A percentile compares a stretch with the other conserved stretches of the same genome.
Conservation (phyloP, 805 yeast species). For the Grigorovia transvaalensis region DNA sequence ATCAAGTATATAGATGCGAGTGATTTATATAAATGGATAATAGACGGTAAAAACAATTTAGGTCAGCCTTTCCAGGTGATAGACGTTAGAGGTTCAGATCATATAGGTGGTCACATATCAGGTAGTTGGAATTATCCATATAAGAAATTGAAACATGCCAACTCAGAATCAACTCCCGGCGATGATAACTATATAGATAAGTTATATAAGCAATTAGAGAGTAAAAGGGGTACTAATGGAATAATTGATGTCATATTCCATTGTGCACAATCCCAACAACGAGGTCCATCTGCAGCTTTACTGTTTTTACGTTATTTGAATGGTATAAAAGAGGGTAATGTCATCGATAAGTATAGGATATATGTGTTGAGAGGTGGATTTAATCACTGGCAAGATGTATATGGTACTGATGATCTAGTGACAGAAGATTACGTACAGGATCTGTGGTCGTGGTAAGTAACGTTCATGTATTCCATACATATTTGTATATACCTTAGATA, state of each 20-base stretch:
- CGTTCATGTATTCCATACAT: neutral
- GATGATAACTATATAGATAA: constrained; percentile 8
- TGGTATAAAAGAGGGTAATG: constrained; percentile 23
- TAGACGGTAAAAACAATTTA: constrained; percentile 3
- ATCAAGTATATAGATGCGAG: constrained; percentile 20
- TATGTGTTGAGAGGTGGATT: constrained; percentile 82
- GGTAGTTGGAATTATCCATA: constrained; percentile 22
- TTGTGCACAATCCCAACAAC: constrained; percentile 80
- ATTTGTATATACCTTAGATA: neutral
- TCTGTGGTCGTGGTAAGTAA: constrained; percentile 28
- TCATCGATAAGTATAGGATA: constrained; percentile 31
- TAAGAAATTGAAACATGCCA: constrained; percentile 38
- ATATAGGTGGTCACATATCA: constrained; percentile 46
- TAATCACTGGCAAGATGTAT: constrained; percentile 65
- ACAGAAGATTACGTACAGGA: constrained; percentile 51
- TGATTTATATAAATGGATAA: constrained; percentile 20
- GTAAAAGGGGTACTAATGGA: constrained; percentile 22
- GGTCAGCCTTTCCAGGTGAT: constrained; percentile 36
- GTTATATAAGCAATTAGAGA: constrained; percentile 17
- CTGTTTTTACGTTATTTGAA: constrained; percentile 34
- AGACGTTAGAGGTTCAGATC: constrained; percentile 82
- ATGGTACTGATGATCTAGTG: constrained; percentile 53
- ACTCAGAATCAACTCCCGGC: constrained; percentile 35
- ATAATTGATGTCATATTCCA: constrained; percentile 52
- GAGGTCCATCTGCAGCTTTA: constrained; percentile 84